Base-by-base conservation (phyloP, 345 rosid species). In the Pseudoturritis turrita region DNA sequence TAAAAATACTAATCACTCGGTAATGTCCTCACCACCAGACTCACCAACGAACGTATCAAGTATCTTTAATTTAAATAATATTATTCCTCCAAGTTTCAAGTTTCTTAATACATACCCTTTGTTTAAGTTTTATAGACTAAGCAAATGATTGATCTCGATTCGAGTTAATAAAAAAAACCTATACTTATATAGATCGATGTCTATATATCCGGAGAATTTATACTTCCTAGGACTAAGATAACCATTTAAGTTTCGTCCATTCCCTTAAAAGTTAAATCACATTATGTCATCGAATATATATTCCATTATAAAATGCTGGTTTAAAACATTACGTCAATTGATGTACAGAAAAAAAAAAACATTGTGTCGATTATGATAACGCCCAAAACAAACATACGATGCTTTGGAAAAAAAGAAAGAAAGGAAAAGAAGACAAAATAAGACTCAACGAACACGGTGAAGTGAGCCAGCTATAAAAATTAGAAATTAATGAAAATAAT, bases 391-490 rank as follows among this genome's bases (percentile, higher is more conserved):
- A 19, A 40, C 35, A 9, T 15, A 28, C 9, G 41, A 50, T 17
- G 60, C 7, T 39, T 46, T 41, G 29, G 14, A 29, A 28, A 51
- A 41, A 0, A 2, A 31, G 15, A 0, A 2, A 31, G 15, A 46
- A 21, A 35, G 59, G n/a, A 8, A 69, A 53, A 45, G 44, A 76
- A 54, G 71, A 76, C 79, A 69, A 76, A 70, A 70, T 69, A 76
- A 76, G 75, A 37, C 75, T 76, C 75, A 76, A 62, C 79, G 75
- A 70, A 18, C 6, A 76, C 60, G 70, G 71, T 76, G 66, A 62
- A 69, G 53, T 69, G 79, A 69, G 35, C 60, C 79, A 76, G 45
- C 66, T 62, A 57, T 25, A 11, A 37, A 6, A 33, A 39, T 49
- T 21, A 22, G 15, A 23, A 19, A 35, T 3, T 60, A 19, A 19